Base-by-base conservation (phyloP, 2,329 filamentous ascomycete genomes). In the Seiridium unicorne region DNA sequence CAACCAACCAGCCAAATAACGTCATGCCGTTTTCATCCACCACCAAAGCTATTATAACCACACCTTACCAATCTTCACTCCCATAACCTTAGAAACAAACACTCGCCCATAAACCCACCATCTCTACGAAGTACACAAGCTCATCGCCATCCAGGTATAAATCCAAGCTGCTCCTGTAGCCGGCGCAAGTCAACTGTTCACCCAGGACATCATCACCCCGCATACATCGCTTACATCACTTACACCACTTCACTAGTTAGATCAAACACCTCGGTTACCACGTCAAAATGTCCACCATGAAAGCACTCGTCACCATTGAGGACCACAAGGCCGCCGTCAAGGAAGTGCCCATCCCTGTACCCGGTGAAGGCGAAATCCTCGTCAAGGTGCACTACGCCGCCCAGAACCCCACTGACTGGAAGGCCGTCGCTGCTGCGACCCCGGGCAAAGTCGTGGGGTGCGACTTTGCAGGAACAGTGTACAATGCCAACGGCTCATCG, bases 381-480 rank as follows among this genome's bases (percentile, higher is more conserved):
- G 66, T 76, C 60, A 68, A 71, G 49, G 64, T 73, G 13, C 61
- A 66, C 56, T 72, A 70, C 53, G 68, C 65, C 0, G 73, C 72
- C 1, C 73, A 74, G 59, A 75, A 75, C 60, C 73, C 73, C 1
- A 74, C 73, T 0, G 73, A 75, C 60, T 74, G 71, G 71, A 74
- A 74, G 49, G 61, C 63, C 3, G 59, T 67, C 49, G 36, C 59
- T 32, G 4, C 36, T 4, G 57, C 55, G 5, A 62, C 60, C 1
- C 61, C 68, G 0, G 73, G 72, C 34, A 68, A 68, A 35, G 68
- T 64, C 48, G 51, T 72, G 3, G 73, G 73, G 38, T 74, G 71
- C 59, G 73, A 75, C 62, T 75, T 75, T 35, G 70, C 70, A n/a
- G 73, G 73, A 46, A 68, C 65, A 9, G 63, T 75, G 13, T 68